Base-by-base conservation (phyloP, 192 early-diverging fungal species). In the Backusella macrospora region DNA sequence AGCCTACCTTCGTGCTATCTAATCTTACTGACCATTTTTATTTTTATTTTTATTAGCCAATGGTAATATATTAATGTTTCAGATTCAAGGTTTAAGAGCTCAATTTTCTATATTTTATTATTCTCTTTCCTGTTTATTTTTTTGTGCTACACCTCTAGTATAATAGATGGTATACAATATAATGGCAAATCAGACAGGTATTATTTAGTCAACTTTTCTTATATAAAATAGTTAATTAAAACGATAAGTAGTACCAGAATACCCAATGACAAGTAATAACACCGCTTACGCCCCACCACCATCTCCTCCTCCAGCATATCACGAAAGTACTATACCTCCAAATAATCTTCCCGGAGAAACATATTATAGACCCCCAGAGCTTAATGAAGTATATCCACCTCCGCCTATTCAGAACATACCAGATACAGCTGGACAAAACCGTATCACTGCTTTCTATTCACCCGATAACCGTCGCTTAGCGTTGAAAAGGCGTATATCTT, bases 241-340 rank as follows among this genome's bases (percentile, higher is more conserved):
- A 5, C 15, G 38, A 18, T 21, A 12, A 21, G 12, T 42, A 66
- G 40, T n/a, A 21, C 37, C 40, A 4, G 16, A 18, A 5, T 38
- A 66, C 21, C 39, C 65, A 8, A 43, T 66, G 4, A 8, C 65
- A n/a, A 66, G 38, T 3, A 34, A 34, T 34, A 34, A 2, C 29
- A 34, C 29, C 2, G 23, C 21, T 3, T 12, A 38, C 8, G 5
- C 38, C 8, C 65, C 65, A 1, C 9, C 39, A 40, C 39, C 39
- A 40, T 18, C 65, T 4, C 65, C 65, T 18, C 65, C 65, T 21
- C 65, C 65, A 42, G 65, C 65, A 66, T 66, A 66, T 1, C 65
- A 66, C 1, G 21, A 66, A 40, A 9, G 18, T n/a, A 8, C 12
- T 9, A 40, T 5, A 9, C 13, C 63, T 40, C 6, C n/a, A 62